These are phyloP conservation scores for Harringtonia lauricola DNA, from an alignment of 2,329 filamentous ascomycete genomes.

Conservation along the genomic window DNA sequence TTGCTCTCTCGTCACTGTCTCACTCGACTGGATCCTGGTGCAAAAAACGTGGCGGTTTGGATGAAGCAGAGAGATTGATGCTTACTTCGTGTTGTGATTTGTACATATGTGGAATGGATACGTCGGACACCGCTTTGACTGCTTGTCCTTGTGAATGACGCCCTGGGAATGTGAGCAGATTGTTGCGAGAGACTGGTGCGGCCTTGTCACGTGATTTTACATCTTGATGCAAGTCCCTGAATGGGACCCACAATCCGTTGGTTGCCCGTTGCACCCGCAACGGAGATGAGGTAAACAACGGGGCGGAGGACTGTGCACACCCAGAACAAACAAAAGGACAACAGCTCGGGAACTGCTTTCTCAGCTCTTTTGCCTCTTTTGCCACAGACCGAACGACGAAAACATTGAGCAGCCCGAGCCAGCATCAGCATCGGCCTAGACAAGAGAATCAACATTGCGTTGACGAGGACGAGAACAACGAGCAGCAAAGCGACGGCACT, in stretches of 20 bases:
- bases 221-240: background rate
- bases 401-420: too few relatives aligned
- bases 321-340: background rate
- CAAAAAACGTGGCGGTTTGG: too few relatives aligned
- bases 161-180: too few relatives aligned
- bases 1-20: too few relatives aligned
- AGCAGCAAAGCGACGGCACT: background rate
- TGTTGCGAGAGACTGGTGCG: too few relatives aligned
- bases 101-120: too few relatives aligned
- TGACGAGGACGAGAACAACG: background rate
- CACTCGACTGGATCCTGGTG: too few relatives aligned
- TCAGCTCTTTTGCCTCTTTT: background rate
- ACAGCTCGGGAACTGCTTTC: background rate
- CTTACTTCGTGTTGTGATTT: background rate
- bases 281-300: background rate
- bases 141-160: too few relatives aligned
- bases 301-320: background rate
- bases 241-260: background rate
- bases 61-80: too few relatives aligned
- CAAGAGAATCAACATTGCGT: background rate
- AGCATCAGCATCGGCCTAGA: background rate
- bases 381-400: constrained; percentile 2
- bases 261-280: constrained; percentile 1
- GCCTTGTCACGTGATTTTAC: too few relatives aligned
- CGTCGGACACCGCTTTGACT: too few relatives aligned